Conservation (phyloP, 2,329 filamentous ascomycete species). For the Aspergillus aculeatinus region DNA sequence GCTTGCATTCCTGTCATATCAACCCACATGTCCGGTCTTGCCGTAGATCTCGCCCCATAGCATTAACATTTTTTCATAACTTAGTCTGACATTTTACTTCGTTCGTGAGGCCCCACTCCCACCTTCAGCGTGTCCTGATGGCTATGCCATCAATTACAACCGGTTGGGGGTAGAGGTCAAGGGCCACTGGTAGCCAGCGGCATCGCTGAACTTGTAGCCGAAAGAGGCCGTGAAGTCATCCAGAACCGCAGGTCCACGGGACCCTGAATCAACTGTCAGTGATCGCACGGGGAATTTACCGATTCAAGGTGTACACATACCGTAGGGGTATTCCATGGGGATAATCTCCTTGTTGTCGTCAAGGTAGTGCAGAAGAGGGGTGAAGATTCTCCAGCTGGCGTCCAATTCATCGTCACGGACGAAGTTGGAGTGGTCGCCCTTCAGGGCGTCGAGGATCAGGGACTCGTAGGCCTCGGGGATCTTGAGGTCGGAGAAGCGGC, state of each 20-base stretch:
- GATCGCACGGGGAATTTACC: neutral
- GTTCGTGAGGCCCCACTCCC: neutral
- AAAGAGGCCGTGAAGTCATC: constrained; percentile 98
- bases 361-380: constrained; percentile 93
- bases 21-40: constrained; percentile 16
- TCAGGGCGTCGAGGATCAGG: constrained; percentile 92
- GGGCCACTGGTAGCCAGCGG: constrained; percentile 93
- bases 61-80: constrained; percentile 19
- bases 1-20: constrained; percentile 17
- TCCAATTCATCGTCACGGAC: constrained; percentile 95
- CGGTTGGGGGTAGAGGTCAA: constrained; percentile 76
- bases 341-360: constrained; percentile 99
- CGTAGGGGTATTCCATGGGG: constrained; percentile 99
- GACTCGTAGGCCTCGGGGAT: constrained; percentile 99
- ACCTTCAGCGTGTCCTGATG: neutral
- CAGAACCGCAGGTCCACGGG: constrained; percentile 89
- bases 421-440: constrained; percentile 99
- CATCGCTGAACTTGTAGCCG: constrained; percentile 98
- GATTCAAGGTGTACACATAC: constrained; percentile 55
- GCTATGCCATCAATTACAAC: constrained; percentile 58
- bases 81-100: constrained; percentile 7
- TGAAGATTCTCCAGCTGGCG: constrained; percentile 98
- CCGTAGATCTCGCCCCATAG: constrained; percentile 15
- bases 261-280: constrained; percentile 59
- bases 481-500: constrained; percentile 98